Conservation (phyloP, 2,329 filamentous ascomycete genomes). For the Bipolaris zeicola region DNA sequence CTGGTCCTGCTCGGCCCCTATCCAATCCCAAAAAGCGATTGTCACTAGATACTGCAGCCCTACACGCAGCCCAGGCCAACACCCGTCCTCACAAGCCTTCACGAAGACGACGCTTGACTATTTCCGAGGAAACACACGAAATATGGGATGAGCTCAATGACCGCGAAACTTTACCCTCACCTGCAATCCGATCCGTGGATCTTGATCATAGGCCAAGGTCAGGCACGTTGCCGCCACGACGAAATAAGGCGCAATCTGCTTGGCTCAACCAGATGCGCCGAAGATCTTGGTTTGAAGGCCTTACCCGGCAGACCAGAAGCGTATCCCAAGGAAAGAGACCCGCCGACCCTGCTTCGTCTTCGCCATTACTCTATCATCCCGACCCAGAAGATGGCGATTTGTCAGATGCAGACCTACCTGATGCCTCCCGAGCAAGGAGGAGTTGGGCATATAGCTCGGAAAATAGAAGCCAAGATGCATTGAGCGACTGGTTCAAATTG, state of each 20-base stretch:
- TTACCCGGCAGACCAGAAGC: constrained; percentile 30
- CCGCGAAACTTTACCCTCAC: constrained; percentile 38
- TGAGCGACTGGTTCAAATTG: constrained; percentile 47
- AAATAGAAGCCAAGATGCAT: constrained; percentile 30
- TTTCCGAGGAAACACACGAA: constrained; percentile 72
- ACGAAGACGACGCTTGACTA: constrained; percentile 50
- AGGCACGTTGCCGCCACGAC: constrained; percentile 39
- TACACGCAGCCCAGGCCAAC: constrained; percentile 31
- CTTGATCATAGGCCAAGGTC: constrained; percentile 40
- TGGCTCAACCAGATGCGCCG: constrained; percentile 45
- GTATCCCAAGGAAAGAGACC: constrained; percentile 39
- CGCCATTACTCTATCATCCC: constrained; percentile 33
- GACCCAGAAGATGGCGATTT: constrained; percentile 38
- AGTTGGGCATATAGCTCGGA: constrained; percentile 34
- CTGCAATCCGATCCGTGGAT: constrained; percentile 38
- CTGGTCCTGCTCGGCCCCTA: constrained; percentile 37
- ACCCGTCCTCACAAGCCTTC: constrained; percentile 31
- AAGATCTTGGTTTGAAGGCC: constrained; percentile 45
- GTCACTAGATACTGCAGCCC: constrained; percentile 22
- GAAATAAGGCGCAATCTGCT: constrained; percentile 37
- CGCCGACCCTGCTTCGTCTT: constrained; percentile 26
- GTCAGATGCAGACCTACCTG: constrained; percentile 35
- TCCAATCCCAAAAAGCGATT: constrained; percentile 34
- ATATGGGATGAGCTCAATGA: constrained; percentile 92
- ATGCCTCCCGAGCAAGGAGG: constrained; percentile 26